These are phyloP conservation scores for Clarireedia homoeocarpa DNA, from an alignment of 2,329 filamentous ascomycete species.

Conservation along the genomic window DNA sequence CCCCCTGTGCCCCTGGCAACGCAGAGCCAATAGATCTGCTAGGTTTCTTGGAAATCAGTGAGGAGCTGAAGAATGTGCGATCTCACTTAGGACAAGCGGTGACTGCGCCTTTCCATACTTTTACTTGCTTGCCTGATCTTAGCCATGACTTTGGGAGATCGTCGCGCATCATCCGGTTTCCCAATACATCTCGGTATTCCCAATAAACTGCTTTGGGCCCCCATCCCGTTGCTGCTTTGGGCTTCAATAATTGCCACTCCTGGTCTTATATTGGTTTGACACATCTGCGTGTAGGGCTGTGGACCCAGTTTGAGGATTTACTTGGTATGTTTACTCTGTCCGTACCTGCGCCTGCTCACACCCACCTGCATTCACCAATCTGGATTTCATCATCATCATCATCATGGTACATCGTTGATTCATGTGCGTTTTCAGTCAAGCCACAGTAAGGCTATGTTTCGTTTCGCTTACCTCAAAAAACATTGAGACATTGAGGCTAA, in stretches of 20 bases:
- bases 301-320: background rate
- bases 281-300: background rate
- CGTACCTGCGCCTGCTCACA: background rate
- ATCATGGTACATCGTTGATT: background rate
- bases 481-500: slow-evolving; percentile 3
- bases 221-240: background rate
- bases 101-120: background rate
- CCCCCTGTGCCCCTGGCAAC: no score
- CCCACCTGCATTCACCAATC: background rate
- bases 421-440: slow-evolving; percentile 12
- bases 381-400: background rate
- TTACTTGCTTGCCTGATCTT: background rate
- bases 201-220: slow-evolving; percentile 2
- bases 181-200: background rate
- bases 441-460: slow-evolving; percentile 22
- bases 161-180: background rate
- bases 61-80: slow-evolving; percentile 4
- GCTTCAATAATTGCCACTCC: slow-evolving; percentile 1
- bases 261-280: slow-evolving; percentile 2
- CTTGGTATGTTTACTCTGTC: background rate
- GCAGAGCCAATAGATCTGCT: background rate
- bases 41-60: no score
- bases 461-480: background rate
- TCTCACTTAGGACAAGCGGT: slow-evolving; percentile 9
- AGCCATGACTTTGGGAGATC: background rate